Percentiles rank a stretch among this genome's conserved stretches.
Evolutionary conservation across 1,284 basidiomycete genomes (phyloP).

Genomic region (Trichosporon coremiiforme): DNA sequence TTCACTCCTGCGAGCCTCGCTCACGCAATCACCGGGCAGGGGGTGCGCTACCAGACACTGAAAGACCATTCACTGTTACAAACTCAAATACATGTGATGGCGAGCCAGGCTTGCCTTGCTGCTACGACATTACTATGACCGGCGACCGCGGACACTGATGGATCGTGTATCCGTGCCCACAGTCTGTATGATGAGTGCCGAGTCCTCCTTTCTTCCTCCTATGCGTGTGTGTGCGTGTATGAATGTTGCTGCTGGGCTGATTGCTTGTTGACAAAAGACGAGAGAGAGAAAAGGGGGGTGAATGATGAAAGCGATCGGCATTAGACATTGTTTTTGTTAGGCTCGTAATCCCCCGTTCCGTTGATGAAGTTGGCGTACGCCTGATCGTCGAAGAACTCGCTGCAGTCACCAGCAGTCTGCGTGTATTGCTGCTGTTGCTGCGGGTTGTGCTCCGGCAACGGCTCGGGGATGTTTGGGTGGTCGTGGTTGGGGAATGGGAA

Average conservation of each 20-base stretch:
- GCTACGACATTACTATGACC: neutral
- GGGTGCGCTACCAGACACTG: neutral
- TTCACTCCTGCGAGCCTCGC: neutral
- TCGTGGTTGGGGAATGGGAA: slow-evolving; percentile 1
- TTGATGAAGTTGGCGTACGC: slow-evolving; percentile 14
- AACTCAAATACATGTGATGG: slow-evolving; percentile 12
- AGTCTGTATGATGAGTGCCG: neutral
- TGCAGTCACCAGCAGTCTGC: slow-evolving; percentile 10
- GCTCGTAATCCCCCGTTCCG: slow-evolving; percentile 10
- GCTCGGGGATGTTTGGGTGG: neutral
- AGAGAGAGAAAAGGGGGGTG: neutral
- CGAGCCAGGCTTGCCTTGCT: neutral
- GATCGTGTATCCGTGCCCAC: neutral
- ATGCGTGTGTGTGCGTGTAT: slow-evolving; percentile 12
- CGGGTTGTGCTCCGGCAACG: neutral
- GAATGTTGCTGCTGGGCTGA: neutral
- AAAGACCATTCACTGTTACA: neutral
- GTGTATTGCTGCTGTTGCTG: slow-evolving; percentile 7
- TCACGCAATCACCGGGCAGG: neutral
- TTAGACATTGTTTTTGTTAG: slow-evolving; percentile 1
- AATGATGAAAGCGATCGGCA: neutral
- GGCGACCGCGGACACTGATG: neutral
- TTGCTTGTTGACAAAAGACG: neutral
- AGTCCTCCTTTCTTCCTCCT: neutral
- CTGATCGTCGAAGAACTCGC: slow-evolving; percentile 13